Evolutionary conservation across 306 rosid genomes (phyloP).

Genomic region (Corylus avellana): DNA sequence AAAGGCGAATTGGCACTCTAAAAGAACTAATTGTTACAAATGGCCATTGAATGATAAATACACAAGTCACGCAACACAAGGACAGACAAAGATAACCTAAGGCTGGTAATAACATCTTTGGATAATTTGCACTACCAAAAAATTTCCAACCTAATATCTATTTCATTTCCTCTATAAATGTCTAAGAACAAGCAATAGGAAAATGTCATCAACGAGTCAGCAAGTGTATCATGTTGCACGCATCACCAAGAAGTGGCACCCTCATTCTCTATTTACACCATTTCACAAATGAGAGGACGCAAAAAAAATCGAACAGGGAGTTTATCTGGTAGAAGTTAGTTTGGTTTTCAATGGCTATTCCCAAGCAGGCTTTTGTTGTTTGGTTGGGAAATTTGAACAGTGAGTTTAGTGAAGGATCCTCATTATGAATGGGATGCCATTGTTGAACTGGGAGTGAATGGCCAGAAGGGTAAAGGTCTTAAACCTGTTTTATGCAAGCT

Average conservation of each 20-base stretch:
- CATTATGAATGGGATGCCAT: no score
- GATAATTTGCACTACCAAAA: not conserved
- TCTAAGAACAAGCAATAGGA: conserved; percentile 19
- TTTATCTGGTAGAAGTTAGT: no score
- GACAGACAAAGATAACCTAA: not conserved
- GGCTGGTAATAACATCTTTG: not conserved
- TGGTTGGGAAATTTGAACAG: no score
- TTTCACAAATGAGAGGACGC: conserved; percentile 28
- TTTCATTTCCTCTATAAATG: not conserved
- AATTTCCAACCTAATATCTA: not conserved
- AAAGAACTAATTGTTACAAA: not conserved
- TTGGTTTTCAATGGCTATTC: no score
- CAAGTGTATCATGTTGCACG: conserved; percentile 18
- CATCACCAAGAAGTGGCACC: conserved; percentile 21
- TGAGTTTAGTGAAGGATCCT: no score
- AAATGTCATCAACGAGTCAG: conserved; percentile 9
- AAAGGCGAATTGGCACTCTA: not conserved
- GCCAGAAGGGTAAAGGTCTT: no score
- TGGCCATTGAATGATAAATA: not conserved
- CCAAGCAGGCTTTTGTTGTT: no score
- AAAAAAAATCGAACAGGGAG: conserved; percentile 12
- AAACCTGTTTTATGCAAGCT: no score
- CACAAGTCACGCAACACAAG: not conserved
- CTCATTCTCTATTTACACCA: conserved; percentile 16
- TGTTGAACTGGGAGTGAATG: no score